These are phyloP conservation scores for Claviceps pusilla DNA, from an alignment of 2,329 filamentous ascomycete genomes.

Conservation along the genomic window DNA sequence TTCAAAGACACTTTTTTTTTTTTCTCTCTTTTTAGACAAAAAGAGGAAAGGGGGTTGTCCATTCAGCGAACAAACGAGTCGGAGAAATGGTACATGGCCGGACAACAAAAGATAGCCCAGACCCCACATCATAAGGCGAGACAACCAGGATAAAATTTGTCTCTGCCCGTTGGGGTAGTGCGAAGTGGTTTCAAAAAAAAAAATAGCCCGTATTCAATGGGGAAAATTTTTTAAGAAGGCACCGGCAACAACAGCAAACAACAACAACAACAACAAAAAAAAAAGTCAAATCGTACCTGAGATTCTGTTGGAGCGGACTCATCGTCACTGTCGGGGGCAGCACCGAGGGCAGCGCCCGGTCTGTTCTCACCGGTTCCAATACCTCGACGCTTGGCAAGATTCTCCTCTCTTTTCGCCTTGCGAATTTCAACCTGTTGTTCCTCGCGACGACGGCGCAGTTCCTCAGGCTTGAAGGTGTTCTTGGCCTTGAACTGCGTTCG, in stretches of 20 bases:
- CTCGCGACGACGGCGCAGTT: conserved; percentile 92
- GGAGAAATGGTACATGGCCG: conserved; percentile 18
- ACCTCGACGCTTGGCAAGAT: conserved; percentile 92
- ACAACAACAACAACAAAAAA: neutral
- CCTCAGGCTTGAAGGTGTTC: conserved; percentile 97
- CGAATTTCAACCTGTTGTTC: conserved; percentile 99
- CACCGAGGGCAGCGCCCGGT: conserved; percentile 68
- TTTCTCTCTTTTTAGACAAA: neutral
- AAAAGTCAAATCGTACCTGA: conserved; percentile 49
- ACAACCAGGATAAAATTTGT: conserved; percentile 2
- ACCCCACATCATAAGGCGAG: conserved; percentile 18
- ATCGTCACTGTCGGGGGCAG: conserved; percentile 92
- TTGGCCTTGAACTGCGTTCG: conserved; percentile 99
- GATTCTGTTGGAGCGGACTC: conserved; percentile 87
- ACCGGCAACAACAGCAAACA: neutral
- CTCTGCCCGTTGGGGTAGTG: neutral
- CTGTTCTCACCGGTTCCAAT: conserved; percentile 70
- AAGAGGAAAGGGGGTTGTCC: no score
- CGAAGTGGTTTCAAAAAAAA: neutral
- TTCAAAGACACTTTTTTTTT: neutral
- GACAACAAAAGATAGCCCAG: conserved; percentile 9
- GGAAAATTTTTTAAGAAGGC: neutral
- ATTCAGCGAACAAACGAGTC: neutral
- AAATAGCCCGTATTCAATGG: conserved; percentile 2
- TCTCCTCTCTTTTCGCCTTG: conserved; percentile 97